phyloP scores from a whole-genome alignment of 108 stramenopile species.

The Cyclotella atomus region DNA sequence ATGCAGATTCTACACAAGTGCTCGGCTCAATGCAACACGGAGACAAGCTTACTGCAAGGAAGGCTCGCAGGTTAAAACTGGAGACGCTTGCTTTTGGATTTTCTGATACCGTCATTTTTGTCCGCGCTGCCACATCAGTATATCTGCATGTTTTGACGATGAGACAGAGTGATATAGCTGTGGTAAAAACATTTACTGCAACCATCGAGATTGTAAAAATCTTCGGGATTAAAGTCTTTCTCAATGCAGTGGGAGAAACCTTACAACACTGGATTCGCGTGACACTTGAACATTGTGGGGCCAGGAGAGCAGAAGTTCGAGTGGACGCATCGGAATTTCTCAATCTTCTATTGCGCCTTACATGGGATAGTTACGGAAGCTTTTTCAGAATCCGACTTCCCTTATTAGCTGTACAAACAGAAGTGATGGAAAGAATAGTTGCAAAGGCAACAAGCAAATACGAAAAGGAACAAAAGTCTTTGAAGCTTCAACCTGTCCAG shows the following conservation, averaged over 20 bases:
- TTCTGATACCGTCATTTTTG: constrained; percentile 80
- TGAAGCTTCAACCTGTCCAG: constrained; percentile 50
- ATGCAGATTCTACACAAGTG: constrained; percentile 12
- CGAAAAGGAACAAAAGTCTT: constrained; percentile 69
- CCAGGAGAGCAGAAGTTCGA: constrained; percentile 79
- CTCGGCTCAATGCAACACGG: constrained; percentile 15
- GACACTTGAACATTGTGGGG: constrained; percentile 84
- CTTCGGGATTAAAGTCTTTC: constrained; percentile 86
- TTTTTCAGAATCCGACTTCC: constrained; percentile 83
- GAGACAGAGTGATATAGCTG: constrained; percentile 74
- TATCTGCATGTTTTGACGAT: constrained; percentile 80
- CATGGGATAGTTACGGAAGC: constrained; percentile 86
- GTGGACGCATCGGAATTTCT: constrained; percentile 85
- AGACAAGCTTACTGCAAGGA: constrained; percentile 17
- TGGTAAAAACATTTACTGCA: constrained; percentile 71
- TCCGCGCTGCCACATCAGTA: constrained; percentile 80
- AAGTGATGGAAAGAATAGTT: constrained; percentile 90
- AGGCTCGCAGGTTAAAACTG: constrained; percentile 10
- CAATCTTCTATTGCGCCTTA: constrained; percentile 81
- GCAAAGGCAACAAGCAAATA: constrained; percentile 76
- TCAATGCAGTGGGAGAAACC: constrained; percentile 84
- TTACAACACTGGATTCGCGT: constrained; percentile 92
- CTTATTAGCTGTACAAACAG: constrained; percentile 82
- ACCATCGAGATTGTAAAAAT: constrained; percentile 84
- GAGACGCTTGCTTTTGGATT: constrained; percentile 50